Conservation (phyloP, 345 rosid genomes). For the Hevea brasiliensis region DNA sequence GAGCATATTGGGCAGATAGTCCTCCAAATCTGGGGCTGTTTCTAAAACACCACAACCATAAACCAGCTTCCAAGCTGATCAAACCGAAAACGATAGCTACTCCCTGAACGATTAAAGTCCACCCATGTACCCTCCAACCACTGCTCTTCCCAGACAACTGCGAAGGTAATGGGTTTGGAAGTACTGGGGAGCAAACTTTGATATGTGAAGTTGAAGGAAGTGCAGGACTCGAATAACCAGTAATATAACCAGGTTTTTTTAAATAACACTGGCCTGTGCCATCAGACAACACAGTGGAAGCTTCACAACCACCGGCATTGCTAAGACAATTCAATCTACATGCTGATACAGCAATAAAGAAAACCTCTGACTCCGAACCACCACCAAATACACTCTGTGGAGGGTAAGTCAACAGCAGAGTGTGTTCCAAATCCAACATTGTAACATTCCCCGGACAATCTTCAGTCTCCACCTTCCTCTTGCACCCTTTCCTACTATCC, state of each 20-base stretch:
- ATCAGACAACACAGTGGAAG: constrained; percentile 56
- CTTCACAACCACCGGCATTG: constrained; percentile 39
- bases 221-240: constrained; percentile 50
- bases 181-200: constrained; percentile 58
- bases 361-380: constrained; percentile 21
- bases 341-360: constrained; percentile 43
- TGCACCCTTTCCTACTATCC: constrained; percentile 58
- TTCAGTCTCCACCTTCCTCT: constrained; percentile 47
- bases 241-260: constrained; percentile 44
- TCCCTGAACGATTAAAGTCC: constrained; percentile 41
- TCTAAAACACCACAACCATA: constrained; percentile 61
- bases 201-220: constrained; percentile 60
- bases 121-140: constrained; percentile 21
- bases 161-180: constrained; percentile 29
- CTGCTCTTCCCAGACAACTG: constrained; percentile 4
- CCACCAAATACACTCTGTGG: constrained; percentile 7
- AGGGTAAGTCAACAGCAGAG: constrained; percentile 52
- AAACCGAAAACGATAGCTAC: constrained; percentile 39
- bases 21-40: constrained; percentile 41
- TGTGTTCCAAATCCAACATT: constrained; percentile 52
- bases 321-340: constrained; percentile 56
- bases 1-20: constrained; percentile 49
- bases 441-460: constrained; percentile 52
- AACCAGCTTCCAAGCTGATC: constrained; percentile 39
- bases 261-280: constrained; percentile 57